Conservation (phyloP, 345 rosid species). For the Gossypioides kirkii region DNA sequence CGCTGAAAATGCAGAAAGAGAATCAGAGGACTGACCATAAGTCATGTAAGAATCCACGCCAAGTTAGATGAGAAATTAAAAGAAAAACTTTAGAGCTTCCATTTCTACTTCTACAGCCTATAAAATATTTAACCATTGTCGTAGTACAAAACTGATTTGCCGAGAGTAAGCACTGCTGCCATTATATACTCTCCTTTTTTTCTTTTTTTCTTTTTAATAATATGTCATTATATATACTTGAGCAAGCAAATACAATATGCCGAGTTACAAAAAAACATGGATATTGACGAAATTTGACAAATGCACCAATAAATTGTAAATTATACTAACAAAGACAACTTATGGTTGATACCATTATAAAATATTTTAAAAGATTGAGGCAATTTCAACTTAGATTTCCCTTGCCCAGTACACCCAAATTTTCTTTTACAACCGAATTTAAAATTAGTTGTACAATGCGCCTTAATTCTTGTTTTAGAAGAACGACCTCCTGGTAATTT, state of each 20-base stretch:
- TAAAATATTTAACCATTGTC: background rate
- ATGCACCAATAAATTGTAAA: background rate
- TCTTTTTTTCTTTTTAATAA: too few relatives aligned
- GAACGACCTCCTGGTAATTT: background rate
- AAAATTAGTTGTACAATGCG: background rate
- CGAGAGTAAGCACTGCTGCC: background rate
- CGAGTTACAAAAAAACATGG: background rate
- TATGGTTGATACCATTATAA: too few relatives aligned
- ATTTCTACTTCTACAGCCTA: background rate
- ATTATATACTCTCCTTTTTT: background rate
- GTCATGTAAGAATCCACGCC: background rate
- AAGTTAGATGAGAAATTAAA: background rate
- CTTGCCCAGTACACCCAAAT: too few relatives aligned
- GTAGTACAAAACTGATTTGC: background rate
- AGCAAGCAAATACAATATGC: background rate
- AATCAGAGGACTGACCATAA: background rate
- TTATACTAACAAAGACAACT: too few relatives aligned
- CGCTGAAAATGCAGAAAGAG: conserved; percentile 33
- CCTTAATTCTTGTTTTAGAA: background rate
- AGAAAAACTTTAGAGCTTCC: background rate
- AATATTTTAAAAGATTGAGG: too few relatives aligned
- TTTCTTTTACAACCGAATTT: background rate
- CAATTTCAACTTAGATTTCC: background rate
- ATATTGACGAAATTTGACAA: background rate
- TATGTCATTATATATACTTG: too few relatives aligned